These are phyloP conservation scores for Puccinia triticina DNA, from an alignment of 1,284 basidiomycete genomes.

Conservation along the genomic window DNA sequence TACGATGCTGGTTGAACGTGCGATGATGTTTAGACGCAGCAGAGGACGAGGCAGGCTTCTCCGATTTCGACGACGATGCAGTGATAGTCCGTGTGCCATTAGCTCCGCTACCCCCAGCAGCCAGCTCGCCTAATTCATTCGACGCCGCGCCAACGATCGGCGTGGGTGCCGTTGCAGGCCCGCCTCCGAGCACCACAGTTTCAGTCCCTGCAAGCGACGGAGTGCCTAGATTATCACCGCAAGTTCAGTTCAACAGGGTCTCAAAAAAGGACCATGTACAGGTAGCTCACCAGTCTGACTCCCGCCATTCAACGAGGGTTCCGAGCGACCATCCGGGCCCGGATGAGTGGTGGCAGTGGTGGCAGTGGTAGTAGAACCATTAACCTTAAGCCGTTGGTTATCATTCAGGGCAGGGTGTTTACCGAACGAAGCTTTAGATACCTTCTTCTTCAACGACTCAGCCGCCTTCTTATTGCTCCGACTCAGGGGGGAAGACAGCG, in stretches of 20 bases:
- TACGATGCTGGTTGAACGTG: neutral
- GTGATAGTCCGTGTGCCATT: neutral
- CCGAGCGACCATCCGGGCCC: neutral
- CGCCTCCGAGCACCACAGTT: neutral
- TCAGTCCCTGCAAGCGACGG: neutral
- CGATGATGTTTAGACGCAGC: neutral
- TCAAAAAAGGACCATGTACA: neutral
- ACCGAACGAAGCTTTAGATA: slow-evolving; percentile 46
- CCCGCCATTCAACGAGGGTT: slow-evolving; percentile 11
- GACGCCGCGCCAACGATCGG: neutral
- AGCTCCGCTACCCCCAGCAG: neutral
- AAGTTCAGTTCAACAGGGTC: neutral
- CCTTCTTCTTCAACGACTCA: slow-evolving; percentile 35
- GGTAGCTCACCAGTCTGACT: neutral
- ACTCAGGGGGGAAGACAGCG: neutral
- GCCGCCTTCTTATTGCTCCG: neutral
- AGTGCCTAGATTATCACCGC: neutral
- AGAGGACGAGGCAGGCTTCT: neutral
- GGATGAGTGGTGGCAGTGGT: neutral
- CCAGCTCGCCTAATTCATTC: neutral
- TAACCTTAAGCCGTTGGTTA: slow-evolving; percentile 8
- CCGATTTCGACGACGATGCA: neutral
- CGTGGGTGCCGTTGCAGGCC: neutral
- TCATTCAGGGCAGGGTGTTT: neutral
- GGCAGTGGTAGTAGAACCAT: slow-evolving; percentile 9